Evolutionary conservation across 768 basidiomycete genomes (phyloP).

Genomic region (Lactarius pseudohatsudake): DNA sequence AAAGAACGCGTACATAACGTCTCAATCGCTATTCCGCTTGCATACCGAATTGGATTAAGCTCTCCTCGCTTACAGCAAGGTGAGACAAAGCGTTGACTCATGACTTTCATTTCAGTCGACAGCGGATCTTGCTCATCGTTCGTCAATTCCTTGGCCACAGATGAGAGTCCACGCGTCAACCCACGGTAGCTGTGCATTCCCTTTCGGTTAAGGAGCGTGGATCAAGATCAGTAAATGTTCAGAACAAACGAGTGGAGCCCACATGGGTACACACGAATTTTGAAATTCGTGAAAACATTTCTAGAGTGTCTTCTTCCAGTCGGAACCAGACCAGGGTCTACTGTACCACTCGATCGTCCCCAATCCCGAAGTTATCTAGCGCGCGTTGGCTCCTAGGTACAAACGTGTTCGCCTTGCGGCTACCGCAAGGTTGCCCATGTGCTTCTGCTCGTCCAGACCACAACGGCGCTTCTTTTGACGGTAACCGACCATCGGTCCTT

Average conservation of each 20-base stretch:
- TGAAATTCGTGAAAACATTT: not conserved
- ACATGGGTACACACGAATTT: not conserved
- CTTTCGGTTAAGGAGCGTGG: not conserved
- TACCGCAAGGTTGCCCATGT: slow-evolving; percentile 5
- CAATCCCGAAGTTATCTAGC: slow-evolving; percentile 7
- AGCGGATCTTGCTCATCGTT: not conserved
- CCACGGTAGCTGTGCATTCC: not conserved
- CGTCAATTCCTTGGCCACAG: not conserved
- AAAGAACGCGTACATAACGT: not conserved
- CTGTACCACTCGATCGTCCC: not conserved
- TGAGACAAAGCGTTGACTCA: not conserved
- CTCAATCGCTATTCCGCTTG: not conserved
- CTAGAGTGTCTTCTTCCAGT: not conserved
- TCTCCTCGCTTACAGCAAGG: not conserved
- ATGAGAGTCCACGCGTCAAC: not conserved
- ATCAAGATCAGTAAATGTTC: not conserved
- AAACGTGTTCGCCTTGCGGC: slow-evolving; percentile 21
- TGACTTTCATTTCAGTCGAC: not conserved
- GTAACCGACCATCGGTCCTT: slow-evolving; percentile 1
- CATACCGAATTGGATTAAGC: slow-evolving; percentile 16
- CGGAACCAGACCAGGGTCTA: not conserved
- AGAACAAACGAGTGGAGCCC: not conserved
- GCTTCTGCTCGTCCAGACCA: not conserved
- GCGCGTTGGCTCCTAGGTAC: slow-evolving; percentile 10
- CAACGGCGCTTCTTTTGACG: not conserved